A percentile compares a stretch with the other conserved stretches of the same genome.
phyloP scores from a whole-genome alignment of 2,329 filamentous ascomycete species.

The Metarhizium guizhouense region DNA sequence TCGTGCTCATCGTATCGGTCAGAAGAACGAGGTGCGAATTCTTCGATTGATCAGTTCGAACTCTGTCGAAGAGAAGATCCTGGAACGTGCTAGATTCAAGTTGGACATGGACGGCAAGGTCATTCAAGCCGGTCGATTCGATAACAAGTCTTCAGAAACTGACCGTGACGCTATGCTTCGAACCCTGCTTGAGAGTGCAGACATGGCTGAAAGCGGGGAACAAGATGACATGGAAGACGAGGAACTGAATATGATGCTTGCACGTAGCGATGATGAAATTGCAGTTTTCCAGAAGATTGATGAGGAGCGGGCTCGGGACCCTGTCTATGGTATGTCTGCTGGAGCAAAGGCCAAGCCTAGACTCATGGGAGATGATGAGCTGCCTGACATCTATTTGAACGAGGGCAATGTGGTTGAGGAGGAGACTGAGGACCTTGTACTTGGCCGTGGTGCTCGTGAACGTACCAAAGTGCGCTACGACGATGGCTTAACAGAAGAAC shows the following conservation, averaged over 20 bases:
- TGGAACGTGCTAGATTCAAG: conserved; percentile 95
- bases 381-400: conserved; percentile 88
- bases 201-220: conserved; percentile 58
- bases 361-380: conserved; percentile 76
- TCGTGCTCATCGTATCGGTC: conserved; percentile 98
- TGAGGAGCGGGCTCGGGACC: conserved; percentile 56
- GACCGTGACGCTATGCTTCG: conserved; percentile 95
- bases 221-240: conserved; percentile 99
- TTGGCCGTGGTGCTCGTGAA: conserved; percentile 88
- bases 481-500: conserved; percentile 94
- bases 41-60: conserved; percentile 91
- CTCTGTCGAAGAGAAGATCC: conserved; percentile 96
- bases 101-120: conserved; percentile 99
- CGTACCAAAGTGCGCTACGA: conserved; percentile 92
- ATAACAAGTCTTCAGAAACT: conserved; percentile 98
- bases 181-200: conserved; percentile 80
- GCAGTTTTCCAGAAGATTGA: conserved; percentile 74
- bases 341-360: conserved; percentile 61
- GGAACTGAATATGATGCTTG: conserved; percentile 89
- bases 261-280: conserved; percentile 76
- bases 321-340: conserved; percentile 59
- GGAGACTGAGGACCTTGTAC: conserved; percentile 64
- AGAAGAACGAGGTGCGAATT: conserved; percentile 99
- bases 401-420: conserved; percentile 77
- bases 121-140: conserved; percentile 97